phyloP scores from a whole-genome alignment of 2,329 filamentous ascomycete genomes.

The Emergomyces pasteurianus region DNA sequence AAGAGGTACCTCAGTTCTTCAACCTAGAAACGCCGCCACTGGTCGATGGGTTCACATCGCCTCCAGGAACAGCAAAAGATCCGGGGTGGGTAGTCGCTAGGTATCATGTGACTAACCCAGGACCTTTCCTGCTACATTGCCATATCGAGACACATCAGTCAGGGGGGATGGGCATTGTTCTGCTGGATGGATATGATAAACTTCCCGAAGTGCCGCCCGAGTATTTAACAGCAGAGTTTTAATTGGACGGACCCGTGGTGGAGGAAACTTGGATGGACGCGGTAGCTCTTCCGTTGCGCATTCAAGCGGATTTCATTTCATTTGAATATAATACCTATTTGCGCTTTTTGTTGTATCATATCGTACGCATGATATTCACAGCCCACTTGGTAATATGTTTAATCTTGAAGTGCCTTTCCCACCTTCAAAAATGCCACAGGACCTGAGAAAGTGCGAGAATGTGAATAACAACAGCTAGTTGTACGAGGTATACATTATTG shows the following conservation, averaged over 20 bases:
- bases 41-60: constrained; percentile 31
- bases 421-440: not conserved
- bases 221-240: constrained; percentile 11
- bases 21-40: constrained; percentile 33
- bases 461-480: not conserved
- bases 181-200: constrained; percentile 38
- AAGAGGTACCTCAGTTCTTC: constrained; percentile 30
- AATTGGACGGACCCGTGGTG: no score
- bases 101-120: constrained; percentile 37
- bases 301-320: not conserved
- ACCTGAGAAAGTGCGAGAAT: not conserved
- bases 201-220: constrained; percentile 28
- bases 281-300: not conserved
- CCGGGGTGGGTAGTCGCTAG: constrained; percentile 33
- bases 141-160: constrained; percentile 38
- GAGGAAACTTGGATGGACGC: not conserved
- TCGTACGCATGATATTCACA: not conserved
- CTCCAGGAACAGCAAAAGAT: constrained; percentile 7
- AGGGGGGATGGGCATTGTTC: constrained; percentile 37
- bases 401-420: not conserved
- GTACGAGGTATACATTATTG: not conserved
- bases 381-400: not conserved
- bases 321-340: not conserved
- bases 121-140: constrained; percentile 39
- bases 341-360: not conserved